Evolutionary conservation across 306 rosid species (phyloP), one percentile per base, ranked within the genome.

Genomic region (Cucumis sativus): DNA sequence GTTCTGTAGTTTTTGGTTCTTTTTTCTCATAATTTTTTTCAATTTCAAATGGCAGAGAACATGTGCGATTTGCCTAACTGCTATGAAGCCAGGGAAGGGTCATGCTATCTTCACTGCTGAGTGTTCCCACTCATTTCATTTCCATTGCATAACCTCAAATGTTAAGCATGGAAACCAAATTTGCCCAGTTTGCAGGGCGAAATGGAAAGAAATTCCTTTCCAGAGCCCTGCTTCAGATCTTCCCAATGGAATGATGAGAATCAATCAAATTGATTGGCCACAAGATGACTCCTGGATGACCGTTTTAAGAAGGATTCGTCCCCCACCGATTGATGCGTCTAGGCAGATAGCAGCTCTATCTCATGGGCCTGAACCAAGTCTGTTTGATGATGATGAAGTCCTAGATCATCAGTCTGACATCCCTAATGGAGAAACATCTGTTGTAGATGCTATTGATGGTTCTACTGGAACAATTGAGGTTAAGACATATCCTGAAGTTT

Each of bases 81-180:
- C 75, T 43, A 33, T 77, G 45, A 77, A 21, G 37, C 80, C 80
- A 1, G 74, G 80, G 62, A 64, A 77, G 52, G 80, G 80, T 30
- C 80, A 77, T 16, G 80, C 80, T 65, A 77, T 77, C 74, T 77
- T 77, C 74, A 77, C 80, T 9, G 80, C 80, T 8, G 80, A 77
- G 74, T 77, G 80, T 52, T 62, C 74, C 75, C 80, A 77, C 74
- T 77, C 80, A 0, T 77, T 77, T 23, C 80, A 77, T 65, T 77
- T 77, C 39, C 75, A 77, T 51, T 77, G 80, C 62, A 77, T 77
- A 56, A 77, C 80, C 13, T 77, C 80, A 13, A 77, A 77, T 3
- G 80, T 77, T 35, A 77, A 64, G 80, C 80, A 77, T 7, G 80
- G 80, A 62, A 77, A 65, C 47, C 73, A 64, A 61, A 30, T 64